Percentiles rank a stretch among this genome's conserved stretches.
Evolutionary conservation across 495 filamentous ascomycete genomes (phyloP).

Genomic region (Penicillium salamii): DNA sequence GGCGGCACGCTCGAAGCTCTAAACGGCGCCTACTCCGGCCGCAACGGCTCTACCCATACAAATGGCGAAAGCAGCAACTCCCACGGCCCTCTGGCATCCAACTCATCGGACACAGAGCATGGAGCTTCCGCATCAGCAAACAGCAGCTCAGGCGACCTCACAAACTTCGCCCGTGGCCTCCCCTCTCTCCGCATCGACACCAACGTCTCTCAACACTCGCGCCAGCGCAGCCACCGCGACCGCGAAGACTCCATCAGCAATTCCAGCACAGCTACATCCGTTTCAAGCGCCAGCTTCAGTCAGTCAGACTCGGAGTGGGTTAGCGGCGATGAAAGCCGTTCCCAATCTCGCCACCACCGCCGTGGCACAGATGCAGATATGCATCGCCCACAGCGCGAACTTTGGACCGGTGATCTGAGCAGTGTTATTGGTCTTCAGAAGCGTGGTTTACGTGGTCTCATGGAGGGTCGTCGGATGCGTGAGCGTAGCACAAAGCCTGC

Average conservation of each 20-base stretch:
- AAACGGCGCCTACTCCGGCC: conserved; percentile 32
- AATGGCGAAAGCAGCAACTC: conserved; percentile 22
- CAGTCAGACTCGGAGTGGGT: conserved; percentile 42
- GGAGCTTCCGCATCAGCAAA: conserved; percentile 30
- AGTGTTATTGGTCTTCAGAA: conserved; percentile 97
- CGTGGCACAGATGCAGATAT: conserved; percentile 35
- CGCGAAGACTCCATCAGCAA: conserved; percentile 45
- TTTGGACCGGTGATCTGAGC: conserved; percentile 83
- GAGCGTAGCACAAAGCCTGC: conserved; percentile 55
- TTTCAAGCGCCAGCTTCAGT: conserved; percentile 41
- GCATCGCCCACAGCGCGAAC: conserved; percentile 43
- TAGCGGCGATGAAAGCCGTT: conserved; percentile 22
- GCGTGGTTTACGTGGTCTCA: conserved; percentile 82
- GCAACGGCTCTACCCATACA: conserved; percentile 18
- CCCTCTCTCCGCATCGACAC: conserved; percentile 48
- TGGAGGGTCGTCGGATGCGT: conserved; percentile 89
- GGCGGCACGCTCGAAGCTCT: conserved; percentile 46
- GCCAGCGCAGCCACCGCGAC: conserved; percentile 26
- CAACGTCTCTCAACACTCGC: conserved; percentile 30
- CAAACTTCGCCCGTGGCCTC: conserved; percentile 30
- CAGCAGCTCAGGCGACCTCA: conserved; percentile 32
- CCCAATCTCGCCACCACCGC: conserved; percentile 23
- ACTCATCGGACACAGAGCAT: conserved; percentile 48
- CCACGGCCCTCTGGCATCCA: conserved; percentile 34
- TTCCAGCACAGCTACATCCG: conserved; percentile 40